A percentile compares a stretch with the other conserved stretches of the same genome.
Conservation (phyloP, 805 yeast genomes). For the Scheffersomyces lignosus region DNA sequence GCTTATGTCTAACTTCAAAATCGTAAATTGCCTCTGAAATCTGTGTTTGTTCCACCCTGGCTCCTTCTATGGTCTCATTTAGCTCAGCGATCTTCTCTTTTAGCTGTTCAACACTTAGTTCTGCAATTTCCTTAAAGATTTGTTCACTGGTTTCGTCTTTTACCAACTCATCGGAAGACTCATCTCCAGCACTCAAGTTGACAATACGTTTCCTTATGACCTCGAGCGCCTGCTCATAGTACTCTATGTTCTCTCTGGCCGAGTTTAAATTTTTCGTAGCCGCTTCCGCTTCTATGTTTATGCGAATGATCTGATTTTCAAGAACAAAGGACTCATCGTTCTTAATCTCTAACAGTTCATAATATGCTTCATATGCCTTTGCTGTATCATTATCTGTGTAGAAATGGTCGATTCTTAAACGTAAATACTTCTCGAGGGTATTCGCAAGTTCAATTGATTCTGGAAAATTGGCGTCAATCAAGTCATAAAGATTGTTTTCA, state of each 20-base stretch:
- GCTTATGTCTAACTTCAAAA: slow-evolving; percentile 9
- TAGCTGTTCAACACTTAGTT: slow-evolving; percentile 10
- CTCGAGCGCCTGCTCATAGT: slow-evolving; percentile 12
- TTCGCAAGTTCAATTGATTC: slow-evolving; percentile 74
- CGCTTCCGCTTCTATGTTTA: slow-evolving; percentile 20
- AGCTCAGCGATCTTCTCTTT: slow-evolving; percentile 10
- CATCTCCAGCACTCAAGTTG: slow-evolving; percentile 15
- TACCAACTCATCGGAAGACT: slow-evolving; percentile 16
- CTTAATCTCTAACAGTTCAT: slow-evolving; percentile 12
- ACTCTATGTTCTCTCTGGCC: slow-evolving; percentile 7
- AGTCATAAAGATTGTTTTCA: slow-evolving; percentile 49
- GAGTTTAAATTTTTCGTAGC: slow-evolving; percentile 10
- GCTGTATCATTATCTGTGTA: slow-evolving; percentile 21
- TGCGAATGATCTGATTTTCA: slow-evolving; percentile 15
- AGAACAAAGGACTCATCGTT: slow-evolving; percentile 15
- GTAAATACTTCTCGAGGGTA: slow-evolving; percentile 55
- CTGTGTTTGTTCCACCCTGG: slow-evolving; percentile 5
- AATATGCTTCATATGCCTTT: slow-evolving; percentile 15
- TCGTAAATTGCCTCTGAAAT: slow-evolving; percentile 7
- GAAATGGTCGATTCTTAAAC: slow-evolving; percentile 37
- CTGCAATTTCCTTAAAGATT: slow-evolving; percentile 10
- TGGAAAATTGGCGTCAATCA: slow-evolving; percentile 71
- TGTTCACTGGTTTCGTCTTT: slow-evolving; percentile 14
- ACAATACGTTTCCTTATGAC: slow-evolving; percentile 12
- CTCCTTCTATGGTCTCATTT: slow-evolving; percentile 4